Conservation (phyloP, 2,329 filamentous ascomycete genomes). For the Madurella mycetomatis region DNA sequence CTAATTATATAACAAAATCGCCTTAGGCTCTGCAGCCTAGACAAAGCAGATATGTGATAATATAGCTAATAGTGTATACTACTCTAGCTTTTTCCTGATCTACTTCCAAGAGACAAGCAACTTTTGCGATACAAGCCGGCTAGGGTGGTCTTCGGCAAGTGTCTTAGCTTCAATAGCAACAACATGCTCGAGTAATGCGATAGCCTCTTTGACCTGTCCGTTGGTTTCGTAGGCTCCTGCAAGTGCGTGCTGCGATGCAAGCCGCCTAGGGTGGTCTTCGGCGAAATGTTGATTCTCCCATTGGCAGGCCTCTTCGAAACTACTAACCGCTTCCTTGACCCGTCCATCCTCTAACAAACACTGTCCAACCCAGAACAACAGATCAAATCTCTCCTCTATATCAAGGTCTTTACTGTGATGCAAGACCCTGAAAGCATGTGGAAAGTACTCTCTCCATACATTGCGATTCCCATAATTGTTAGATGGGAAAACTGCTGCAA, state of each 20-base stretch:
- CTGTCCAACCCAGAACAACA: constrained; percentile 21
- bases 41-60: too few relatives aligned
- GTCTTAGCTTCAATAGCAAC: too few relatives aligned
- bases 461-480: constrained; percentile 15
- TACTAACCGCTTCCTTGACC: constrained; percentile 13
- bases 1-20: too few relatives aligned
- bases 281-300: constrained; percentile 4
- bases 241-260: constrained; percentile 2
- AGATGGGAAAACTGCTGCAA: constrained; percentile 12
- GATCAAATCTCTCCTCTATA: constrained; percentile 18
- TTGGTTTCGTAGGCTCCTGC: constrained; percentile 14
- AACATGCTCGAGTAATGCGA: constrained; percentile 20
- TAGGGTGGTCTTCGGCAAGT: constrained; percentile 8
- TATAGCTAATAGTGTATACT: too few relatives aligned
- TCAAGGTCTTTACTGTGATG: constrained; percentile 15
- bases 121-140: neutral
- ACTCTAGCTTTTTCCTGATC: too few relatives aligned
- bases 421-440: constrained; percentile 28
- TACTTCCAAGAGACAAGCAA: too few relatives aligned
- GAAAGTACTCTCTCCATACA: constrained; percentile 27
- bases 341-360: constrained; percentile 22
- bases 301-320: constrained; percentile 11
- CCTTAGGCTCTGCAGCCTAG: too few relatives aligned
- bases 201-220: constrained; percentile 24
- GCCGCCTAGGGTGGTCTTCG: constrained; percentile 8